These are phyloP conservation scores for Ophiocordyceps camponoti-floridani DNA, from an alignment of 2,329 filamentous ascomycete species.

Conservation along the genomic window DNA sequence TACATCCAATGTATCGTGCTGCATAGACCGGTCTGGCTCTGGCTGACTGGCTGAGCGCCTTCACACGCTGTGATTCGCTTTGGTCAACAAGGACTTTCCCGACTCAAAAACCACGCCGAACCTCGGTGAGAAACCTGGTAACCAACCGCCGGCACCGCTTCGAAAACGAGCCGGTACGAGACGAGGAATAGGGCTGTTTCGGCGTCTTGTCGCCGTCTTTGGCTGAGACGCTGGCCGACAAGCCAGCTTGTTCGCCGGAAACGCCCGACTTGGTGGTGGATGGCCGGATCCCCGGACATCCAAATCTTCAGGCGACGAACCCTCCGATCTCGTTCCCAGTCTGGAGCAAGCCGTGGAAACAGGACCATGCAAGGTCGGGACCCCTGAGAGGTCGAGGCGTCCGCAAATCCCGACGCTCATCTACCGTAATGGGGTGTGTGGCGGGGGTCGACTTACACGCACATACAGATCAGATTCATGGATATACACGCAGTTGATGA, in stretches of 20 bases:
- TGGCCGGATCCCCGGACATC: background rate
- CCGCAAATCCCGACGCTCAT: background rate
- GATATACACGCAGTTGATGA: no score
- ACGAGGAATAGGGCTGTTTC: background rate
- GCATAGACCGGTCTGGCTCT: background rate
- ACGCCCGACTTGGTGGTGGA: background rate
- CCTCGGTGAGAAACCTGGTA: background rate
- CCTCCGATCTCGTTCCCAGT: background rate
- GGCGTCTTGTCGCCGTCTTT: background rate
- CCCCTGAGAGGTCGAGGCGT: background rate
- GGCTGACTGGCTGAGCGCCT: background rate
- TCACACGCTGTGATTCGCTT: no score
- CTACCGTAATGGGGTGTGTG: background rate
- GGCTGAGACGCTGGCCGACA: background rate
- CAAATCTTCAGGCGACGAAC: background rate
- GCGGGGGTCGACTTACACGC: no score
- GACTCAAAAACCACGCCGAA: background rate
- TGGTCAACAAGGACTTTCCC: no score
- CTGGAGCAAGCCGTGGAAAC: background rate
- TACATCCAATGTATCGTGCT: background rate
- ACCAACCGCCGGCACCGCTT: background rate
- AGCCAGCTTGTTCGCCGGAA: background rate
- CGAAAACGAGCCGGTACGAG: background rate
- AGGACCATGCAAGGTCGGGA: background rate
- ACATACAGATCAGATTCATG: no score